These are phyloP conservation scores for Colletotrichum sp. DNA, from an alignment of 2,329 filamentous ascomycete species.

Conservation along the genomic window DNA sequence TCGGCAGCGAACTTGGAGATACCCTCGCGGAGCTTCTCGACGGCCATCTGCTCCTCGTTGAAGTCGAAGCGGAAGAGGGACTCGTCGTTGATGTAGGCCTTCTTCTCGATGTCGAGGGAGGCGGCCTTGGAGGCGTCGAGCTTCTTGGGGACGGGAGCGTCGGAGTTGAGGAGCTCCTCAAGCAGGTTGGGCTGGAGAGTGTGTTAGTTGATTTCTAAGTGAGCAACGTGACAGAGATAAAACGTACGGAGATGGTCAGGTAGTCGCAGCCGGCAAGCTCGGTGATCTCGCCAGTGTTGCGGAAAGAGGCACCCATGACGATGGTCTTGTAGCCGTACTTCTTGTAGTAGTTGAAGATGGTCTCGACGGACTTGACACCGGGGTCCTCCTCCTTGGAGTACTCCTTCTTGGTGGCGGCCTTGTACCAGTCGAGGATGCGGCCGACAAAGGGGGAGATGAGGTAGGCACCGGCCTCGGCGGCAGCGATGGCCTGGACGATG, in stretches of 20 bases:
- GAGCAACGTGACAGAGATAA: not conserved
- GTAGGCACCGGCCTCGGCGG: slow-evolving; percentile 93
- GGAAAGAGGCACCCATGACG: slow-evolving; percentile 99
- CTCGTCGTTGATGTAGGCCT: slow-evolving; percentile 90
- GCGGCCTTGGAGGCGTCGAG: slow-evolving; percentile 73
- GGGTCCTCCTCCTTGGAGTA: slow-evolving; percentile 91
- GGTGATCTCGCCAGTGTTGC: slow-evolving; percentile 94
- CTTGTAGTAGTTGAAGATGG: slow-evolving; percentile 99
- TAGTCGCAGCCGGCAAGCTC: slow-evolving; percentile 99
- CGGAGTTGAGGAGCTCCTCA: slow-evolving; percentile 90
- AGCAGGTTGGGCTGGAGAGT: slow-evolving; percentile 80
- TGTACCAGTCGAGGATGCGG: slow-evolving; percentile 99
- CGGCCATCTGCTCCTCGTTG: slow-evolving; percentile 99
- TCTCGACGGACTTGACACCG: slow-evolving; percentile 90
- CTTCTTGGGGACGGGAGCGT: slow-evolving; percentile 86
- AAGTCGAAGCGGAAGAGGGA: slow-evolving; percentile 95
- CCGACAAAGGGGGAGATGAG: slow-evolving; percentile 99
- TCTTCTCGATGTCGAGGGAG: slow-evolving; percentile 81
- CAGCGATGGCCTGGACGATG: slow-evolving; percentile 89
- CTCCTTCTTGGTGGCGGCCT: slow-evolving; percentile 93
- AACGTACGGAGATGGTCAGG: slow-evolving; percentile 90
- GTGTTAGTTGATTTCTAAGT: not conserved
- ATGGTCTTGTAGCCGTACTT: slow-evolving; percentile 99
- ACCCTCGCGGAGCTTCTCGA: slow-evolving; percentile 98
- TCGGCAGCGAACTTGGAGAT: slow-evolving; percentile 99